Evolutionary conservation across 805 yeast species (phyloP), one percentile per base, ranked within the genome.

Genomic region (Pachysolen tannophilus): DNA sequence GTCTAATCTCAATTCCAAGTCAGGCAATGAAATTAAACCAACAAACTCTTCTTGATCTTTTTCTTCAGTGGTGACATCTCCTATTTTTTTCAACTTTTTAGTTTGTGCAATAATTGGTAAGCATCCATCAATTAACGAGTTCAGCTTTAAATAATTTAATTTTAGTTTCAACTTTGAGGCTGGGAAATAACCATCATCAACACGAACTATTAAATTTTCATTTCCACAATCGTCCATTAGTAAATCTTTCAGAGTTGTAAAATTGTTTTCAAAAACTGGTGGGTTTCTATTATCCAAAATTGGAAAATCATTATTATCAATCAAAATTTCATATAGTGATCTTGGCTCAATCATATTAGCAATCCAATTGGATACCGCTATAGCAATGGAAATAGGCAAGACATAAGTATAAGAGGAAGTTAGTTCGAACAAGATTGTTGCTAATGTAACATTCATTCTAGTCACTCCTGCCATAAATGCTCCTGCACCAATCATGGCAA

Each of bases 381-480:
- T 71, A 3, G 77, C 61, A 7, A 73, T 65, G 1, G 78, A 63
- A 34, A 73, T 69, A 0, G 80, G 80, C 16, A 74, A 48, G 8
- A 74, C 78, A 46, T 72, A 72, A 18, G 72, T 70, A 38, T 73
- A 65, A 10, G 75, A 66, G 16, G 76, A 72, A 1, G 80, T 74
- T 23, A 74, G 50, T 45, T 74, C 80, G 46, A 70, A 70, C 26
- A 70, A 47, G 26, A 71, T 69, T 4, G 68, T 67, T 1, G 71
- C 73, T 23, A 70, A 49, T 3, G 76, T 67, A 26, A 70, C 67
- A 34, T 70, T 69, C 77, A 70, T 70, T 39, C 75, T 49, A 2
- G 77, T 70, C 4, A 69, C 67, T 5, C 76, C 77, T 1, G 75
- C 77, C 75, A 70, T 70, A 39, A 69, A 69, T 1, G 75, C 68